phyloP scores from a whole-genome alignment of 257 asterid genomes.

The Fraxinus cuspidata region DNA sequence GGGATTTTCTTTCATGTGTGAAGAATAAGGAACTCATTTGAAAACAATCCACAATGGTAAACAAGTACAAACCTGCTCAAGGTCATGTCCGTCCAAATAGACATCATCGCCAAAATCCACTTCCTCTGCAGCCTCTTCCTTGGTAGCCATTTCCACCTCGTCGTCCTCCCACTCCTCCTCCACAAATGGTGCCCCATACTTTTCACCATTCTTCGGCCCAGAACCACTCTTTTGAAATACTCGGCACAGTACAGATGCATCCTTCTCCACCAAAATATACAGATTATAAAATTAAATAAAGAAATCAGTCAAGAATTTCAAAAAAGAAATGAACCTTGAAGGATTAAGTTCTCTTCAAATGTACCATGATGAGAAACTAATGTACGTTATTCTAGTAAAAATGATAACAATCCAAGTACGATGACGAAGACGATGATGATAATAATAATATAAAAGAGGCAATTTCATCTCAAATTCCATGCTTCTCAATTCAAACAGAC shows the following conservation, averaged over 20 bases:
- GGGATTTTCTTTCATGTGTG: not conserved
- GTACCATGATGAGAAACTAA: not conserved
- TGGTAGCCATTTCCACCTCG: slow-evolving; percentile 40
- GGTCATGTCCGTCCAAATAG: slow-evolving; percentile 42
- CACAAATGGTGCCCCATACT: slow-evolving; percentile 86
- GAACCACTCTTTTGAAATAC: slow-evolving; percentile 92
- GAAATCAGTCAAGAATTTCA: not conserved
- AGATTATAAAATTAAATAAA: not conserved
- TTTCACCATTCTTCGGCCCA: slow-evolving; percentile 94
- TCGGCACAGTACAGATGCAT: slow-evolving; percentile 80
- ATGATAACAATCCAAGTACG: not conserved
- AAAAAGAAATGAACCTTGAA: not conserved
- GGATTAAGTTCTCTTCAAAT: not conserved
- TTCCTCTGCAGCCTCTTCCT: slow-evolving; percentile 40
- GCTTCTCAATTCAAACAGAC: not conserved
- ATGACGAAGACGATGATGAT: not conserved
- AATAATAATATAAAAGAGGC: not conserved
- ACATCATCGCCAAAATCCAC: slow-evolving; percentile 44
- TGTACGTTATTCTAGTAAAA: not conserved
- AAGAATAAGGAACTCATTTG: not conserved
- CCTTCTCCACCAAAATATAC: slow-evolving; percentile 43
- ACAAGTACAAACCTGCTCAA: slow-evolving; percentile 53
- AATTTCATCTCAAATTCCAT: slow-evolving; percentile 3
- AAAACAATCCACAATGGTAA: slow-evolving; percentile 1
- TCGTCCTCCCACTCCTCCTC: slow-evolving; percentile 90